Evolutionary conservation across 768 basidiomycete genomes (phyloP).

Genomic region (Calocera cornea): DNA sequence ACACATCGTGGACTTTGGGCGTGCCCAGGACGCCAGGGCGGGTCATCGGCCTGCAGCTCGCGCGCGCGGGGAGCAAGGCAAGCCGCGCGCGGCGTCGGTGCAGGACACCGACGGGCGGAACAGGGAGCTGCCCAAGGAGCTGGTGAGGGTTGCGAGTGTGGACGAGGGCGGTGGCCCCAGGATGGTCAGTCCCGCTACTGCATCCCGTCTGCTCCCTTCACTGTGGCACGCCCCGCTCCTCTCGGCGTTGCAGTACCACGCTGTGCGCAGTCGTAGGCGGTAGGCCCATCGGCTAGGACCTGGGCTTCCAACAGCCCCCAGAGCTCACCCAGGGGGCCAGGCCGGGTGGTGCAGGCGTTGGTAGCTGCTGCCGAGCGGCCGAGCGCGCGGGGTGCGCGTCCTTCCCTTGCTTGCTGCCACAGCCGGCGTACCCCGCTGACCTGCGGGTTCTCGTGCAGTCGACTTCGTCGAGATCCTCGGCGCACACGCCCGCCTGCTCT

Average conservation of each 20-base stretch:
- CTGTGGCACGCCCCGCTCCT: too few species aligned
- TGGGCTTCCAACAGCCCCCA: conserved; percentile 42
- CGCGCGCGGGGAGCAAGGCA: conserved; percentile 13
- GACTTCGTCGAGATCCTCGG: conserved; percentile 61
- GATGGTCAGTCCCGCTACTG: too few species aligned
- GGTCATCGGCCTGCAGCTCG: neutral
- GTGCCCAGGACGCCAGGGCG: neutral
- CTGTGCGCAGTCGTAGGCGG: conserved; percentile 63
- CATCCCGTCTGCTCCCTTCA: too few species aligned
- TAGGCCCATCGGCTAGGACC: conserved; percentile 41
- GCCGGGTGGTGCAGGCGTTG: conserved; percentile 46
- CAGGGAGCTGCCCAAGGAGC: neutral
- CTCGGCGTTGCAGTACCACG: too few species aligned
- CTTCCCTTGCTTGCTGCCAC: neutral
- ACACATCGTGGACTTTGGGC: neutral
- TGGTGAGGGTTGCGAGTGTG: conserved; percentile 28
- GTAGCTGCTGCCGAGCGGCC: conserved; percentile 40
- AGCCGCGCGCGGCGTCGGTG: conserved; percentile 50
- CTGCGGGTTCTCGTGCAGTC: too few species aligned
- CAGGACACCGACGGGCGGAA: conserved; percentile 6
- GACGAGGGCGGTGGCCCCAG: conserved; percentile 55
- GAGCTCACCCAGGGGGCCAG: conserved; percentile 45
- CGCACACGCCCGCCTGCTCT: conserved; percentile 59
- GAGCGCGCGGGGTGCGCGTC: conserved; percentile 44
- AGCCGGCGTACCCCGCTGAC: neutral